Base-by-base conservation (phyloP, 208 protist genomes). In the Leishmania martiniquensis region DNA sequence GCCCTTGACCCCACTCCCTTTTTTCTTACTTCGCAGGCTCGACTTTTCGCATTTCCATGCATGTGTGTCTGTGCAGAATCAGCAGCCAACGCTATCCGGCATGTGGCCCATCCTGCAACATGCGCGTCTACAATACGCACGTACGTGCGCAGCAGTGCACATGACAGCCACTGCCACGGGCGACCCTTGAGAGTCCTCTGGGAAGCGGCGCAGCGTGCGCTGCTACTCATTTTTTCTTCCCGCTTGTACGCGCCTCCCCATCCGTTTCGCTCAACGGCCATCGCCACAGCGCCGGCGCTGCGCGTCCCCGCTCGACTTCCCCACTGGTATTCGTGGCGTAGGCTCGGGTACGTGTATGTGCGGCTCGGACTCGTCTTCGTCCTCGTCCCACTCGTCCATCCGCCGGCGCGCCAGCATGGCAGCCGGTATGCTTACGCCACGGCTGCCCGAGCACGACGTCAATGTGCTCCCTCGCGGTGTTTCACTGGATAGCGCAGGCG, bases 271-370 rank as follows among this genome's bases (percentile, higher is more conserved):
- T 59, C 1, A 62, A 15, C 3, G 10, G 17, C 2, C 29, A 9
- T 59, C 7, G 20, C 37, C 51, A 55, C 29, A 47, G 68, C 4
- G 68, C 10, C 45, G 49, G 12, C 68, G 68, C 29, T 0, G 34
- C 47, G 20, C 32, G 39, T 29, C 37, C 34, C 32, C 25, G 17
- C 20, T 72, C 45, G 13, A 39, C 32, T 54, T 72, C 12, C 67
- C 29, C 0, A 37, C 29, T 20, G 10, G 25, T 25, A 65, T 25
- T 52, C 72, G 78, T 6, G 78, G 78, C 0, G 72, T 74, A 12
- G 78, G 78, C 29, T 70, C 45, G 2, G 78, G 78, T 32, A 52
- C 55, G 4, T 51, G 65, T 5, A 75, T 37, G 57, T 78, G 79
- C 49, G 65, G 67, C 67, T 78, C 67, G 0, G 65, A 52, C 25